Conservation (phyloP, 345 rosid genomes). For the Geranium brycei region DNA sequence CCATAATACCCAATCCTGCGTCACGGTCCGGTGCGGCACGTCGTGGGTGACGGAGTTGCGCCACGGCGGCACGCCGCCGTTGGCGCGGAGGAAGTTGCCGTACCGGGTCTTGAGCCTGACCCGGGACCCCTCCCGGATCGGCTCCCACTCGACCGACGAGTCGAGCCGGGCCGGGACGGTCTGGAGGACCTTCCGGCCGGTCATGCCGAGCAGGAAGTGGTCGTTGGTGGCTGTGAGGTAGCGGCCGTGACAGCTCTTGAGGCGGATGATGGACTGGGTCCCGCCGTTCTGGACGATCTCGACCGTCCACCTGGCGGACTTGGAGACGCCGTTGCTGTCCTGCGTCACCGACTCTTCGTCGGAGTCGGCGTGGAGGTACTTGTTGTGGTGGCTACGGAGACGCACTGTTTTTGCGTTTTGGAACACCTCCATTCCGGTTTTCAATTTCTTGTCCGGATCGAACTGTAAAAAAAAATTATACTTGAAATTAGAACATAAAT, state of each 20-base stretch:
- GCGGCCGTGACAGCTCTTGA: slow-evolving; percentile 52
- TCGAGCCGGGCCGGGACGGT: slow-evolving; percentile 35
- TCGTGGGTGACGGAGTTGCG: slow-evolving; percentile 78
- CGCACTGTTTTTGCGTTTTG: slow-evolving; percentile 62
- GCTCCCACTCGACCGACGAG: slow-evolving; percentile 64
- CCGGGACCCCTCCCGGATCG: slow-evolving; percentile 37
- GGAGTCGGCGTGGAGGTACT: slow-evolving; percentile 55
- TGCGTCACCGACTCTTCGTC: slow-evolving; percentile 63
- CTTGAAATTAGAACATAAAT: no score
- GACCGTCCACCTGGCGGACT: slow-evolving; percentile 57
- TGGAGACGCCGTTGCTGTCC: slow-evolving; percentile 46
- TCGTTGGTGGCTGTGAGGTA: slow-evolving; percentile 76
- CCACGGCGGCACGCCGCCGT: slow-evolving; percentile 80
- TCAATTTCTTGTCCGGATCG: background rate
- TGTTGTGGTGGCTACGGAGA: slow-evolving; percentile 62
- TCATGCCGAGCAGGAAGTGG: slow-evolving; percentile 62
- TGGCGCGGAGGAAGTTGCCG: slow-evolving; percentile 67
- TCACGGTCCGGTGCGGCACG: slow-evolving; percentile 46
- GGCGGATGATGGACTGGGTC: slow-evolving; percentile 39
- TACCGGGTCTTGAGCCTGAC: slow-evolving; percentile 46
- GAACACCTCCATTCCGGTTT: slow-evolving; percentile 53
- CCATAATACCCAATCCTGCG: slow-evolving; percentile 74
- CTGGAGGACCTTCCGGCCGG: slow-evolving; percentile 67
- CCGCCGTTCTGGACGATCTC: slow-evolving; percentile 34
- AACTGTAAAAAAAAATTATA: background rate